Evolutionary conservation across 805 yeast species (phyloP).

Genomic region (Sugiyamaella boreocaroliniensis): DNA sequence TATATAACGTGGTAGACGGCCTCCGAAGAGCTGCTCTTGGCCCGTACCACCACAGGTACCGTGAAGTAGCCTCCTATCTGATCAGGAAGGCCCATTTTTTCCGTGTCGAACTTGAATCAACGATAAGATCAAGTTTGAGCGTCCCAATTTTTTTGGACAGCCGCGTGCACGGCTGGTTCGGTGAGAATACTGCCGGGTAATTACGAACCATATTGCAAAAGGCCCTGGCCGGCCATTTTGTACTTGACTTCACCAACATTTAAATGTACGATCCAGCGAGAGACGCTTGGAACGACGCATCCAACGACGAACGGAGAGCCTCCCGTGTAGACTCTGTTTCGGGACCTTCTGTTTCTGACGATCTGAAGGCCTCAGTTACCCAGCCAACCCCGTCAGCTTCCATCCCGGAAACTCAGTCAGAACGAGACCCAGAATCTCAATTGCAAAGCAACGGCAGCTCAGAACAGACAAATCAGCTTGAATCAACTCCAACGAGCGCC

Average conservation of each 20-base stretch:
- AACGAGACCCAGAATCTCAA: too few relatives aligned
- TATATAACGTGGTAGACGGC: constrained; percentile 17
- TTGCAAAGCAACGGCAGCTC: too few relatives aligned
- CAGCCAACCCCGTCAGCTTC: neutral
- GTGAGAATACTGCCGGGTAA: too few relatives aligned
- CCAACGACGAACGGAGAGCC: neutral
- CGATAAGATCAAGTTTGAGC: neutral
- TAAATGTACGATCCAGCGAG: constrained; percentile 24
- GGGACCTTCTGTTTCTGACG: neutral
- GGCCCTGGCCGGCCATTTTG: neutral
- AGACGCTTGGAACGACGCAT: constrained; percentile 17
- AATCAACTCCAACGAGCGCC: neutral
- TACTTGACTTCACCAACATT: neutral
- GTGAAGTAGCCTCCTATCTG: constrained; percentile 21
- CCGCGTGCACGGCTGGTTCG: too few relatives aligned
- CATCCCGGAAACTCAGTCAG: too few relatives aligned
- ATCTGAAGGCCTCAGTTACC: neutral
- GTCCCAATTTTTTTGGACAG: neutral
- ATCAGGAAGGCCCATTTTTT: constrained; percentile 13
- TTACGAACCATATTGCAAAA: neutral
- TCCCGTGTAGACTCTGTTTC: neutral
- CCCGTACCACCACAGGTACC: constrained; percentile 16
- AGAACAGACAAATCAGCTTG: too few relatives aligned
- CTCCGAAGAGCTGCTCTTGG: neutral
- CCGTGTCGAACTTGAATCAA: neutral